phyloP scores from a whole-genome alignment of 148 eudicot species.

The Mesembryanthemum crystallinum region DNA sequence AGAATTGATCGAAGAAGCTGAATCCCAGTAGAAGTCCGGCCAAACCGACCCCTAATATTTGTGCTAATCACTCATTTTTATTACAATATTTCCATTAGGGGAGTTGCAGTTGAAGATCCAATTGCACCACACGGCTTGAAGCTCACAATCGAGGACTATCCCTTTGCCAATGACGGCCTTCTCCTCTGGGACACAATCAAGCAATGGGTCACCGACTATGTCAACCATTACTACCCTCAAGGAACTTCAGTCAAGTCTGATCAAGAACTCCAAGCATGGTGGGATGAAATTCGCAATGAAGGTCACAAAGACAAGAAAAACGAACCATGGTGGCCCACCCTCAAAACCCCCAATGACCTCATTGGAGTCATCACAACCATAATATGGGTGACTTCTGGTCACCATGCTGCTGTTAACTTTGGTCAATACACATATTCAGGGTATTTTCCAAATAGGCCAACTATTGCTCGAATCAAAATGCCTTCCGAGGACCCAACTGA shows the following conservation, averaged over 20 bases:
- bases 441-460: constrained; percentile 67
- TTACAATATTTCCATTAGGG: no score
- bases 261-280: constrained; percentile 67
- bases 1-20: no score
- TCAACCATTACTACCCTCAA: constrained; percentile 48
- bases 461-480: constrained; percentile 54
- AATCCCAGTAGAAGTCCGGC: no score
- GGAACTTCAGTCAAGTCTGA: constrained; percentile 36
- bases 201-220: constrained; percentile 71
- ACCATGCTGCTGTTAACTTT: constrained; percentile 86
- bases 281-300: constrained; percentile 54
- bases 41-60: no score
- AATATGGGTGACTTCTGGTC: constrained; percentile 77
- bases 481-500: constrained; percentile 52
- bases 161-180: constrained; percentile 74
- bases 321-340: constrained; percentile 71
- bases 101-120: constrained; percentile 40
- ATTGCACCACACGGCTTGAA: constrained; percentile 61
- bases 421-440: constrained; percentile 70
- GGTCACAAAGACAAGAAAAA: constrained; percentile 79
- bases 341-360: constrained; percentile 44
- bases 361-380: constrained; percentile 53
- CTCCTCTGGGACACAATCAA: constrained; percentile 59
- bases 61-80: no score
- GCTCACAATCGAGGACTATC: constrained; percentile 68